These are phyloP conservation scores for Metroxylon sagu DNA, from an alignment of 176 grass and related monocot genomes.

Conservation along the genomic window DNA sequence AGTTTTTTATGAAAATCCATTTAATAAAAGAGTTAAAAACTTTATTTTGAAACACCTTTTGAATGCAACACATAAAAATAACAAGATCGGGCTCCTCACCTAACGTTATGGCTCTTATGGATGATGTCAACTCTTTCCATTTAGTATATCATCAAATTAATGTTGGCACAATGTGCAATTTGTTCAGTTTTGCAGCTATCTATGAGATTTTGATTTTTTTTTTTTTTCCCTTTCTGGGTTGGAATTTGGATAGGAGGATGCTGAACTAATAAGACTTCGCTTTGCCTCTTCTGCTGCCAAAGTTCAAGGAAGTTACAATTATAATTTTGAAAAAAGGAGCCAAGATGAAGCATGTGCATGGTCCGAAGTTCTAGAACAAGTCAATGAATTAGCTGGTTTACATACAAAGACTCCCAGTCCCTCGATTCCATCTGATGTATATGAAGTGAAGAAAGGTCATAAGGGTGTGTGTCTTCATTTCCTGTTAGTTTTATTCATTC, in stretches of 20 bases:
- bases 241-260: slow-evolving; percentile 17
- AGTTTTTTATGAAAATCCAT: too few species aligned
- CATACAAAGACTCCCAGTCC: slow-evolving; percentile 13
- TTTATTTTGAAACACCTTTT: too few species aligned
- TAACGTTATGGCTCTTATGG: too few species aligned
- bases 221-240: too few species aligned
- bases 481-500: slow-evolving; percentile 2
- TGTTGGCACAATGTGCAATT: too few species aligned
- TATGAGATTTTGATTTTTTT: too few species aligned
- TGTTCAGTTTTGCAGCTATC: too few species aligned
- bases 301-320: slow-evolving; percentile 5
- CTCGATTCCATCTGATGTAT: slow-evolving; percentile 1
- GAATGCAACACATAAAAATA: too few species aligned
- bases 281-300: slow-evolving; percentile 18
- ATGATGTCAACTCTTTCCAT: too few species aligned
- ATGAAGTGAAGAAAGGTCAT: slow-evolving; percentile 14
- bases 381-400: slow-evolving; percentile 30
- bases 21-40: too few species aligned
- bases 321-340: slow-evolving; percentile 12
- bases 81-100: too few species aligned
- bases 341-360: slow-evolving; percentile 23
- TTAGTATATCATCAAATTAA: too few species aligned
- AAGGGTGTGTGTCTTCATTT: slow-evolving; percentile 26
- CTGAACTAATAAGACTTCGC: slow-evolving; percentile 24
- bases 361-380: slow-evolving; percentile 38